phyloP scores from a whole-genome alignment of 495 filamentous ascomycete genomes.

The Penicillium paradoxum region DNA sequence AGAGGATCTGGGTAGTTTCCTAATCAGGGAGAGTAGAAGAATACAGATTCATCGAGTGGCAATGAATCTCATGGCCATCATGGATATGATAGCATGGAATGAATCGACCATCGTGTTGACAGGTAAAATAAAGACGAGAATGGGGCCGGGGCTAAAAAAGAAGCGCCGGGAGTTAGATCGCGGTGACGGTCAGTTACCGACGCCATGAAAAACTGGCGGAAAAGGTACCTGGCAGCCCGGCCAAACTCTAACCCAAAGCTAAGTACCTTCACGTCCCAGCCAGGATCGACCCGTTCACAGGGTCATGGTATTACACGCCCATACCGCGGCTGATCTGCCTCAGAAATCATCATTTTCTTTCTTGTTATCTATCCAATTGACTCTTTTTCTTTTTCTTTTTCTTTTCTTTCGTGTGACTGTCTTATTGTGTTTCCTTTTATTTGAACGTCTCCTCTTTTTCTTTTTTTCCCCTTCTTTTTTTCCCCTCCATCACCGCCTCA shows the following conservation, averaged over 20 bases:
- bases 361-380: constrained; percentile 28
- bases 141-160: constrained; percentile 19
- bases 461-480: constrained; percentile 15
- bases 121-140: constrained; percentile 3
- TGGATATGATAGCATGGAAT: too few relatives aligned
- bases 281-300: constrained; percentile 1
- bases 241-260: neutral
- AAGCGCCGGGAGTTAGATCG: constrained; percentile 18
- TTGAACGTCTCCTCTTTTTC: constrained; percentile 3
- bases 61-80: neutral
- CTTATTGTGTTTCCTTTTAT: neutral
- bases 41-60: neutral
- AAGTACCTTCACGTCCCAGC: neutral
- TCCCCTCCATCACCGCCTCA: constrained; percentile 11
- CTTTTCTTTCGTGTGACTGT: constrained; percentile 3
- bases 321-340: constrained; percentile 23
- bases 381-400: constrained; percentile 8
- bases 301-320: constrained; percentile 10
- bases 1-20: neutral
- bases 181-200: constrained; percentile 2
- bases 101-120: neutral
- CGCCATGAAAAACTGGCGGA: neutral
- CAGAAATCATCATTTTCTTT: constrained; percentile 16
- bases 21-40: neutral
- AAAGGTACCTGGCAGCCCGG: constrained; percentile 2